These are phyloP conservation scores for Lolium multiflorum DNA, from an alignment of 176 grass and related monocot genomes.

Conservation along the genomic window DNA sequence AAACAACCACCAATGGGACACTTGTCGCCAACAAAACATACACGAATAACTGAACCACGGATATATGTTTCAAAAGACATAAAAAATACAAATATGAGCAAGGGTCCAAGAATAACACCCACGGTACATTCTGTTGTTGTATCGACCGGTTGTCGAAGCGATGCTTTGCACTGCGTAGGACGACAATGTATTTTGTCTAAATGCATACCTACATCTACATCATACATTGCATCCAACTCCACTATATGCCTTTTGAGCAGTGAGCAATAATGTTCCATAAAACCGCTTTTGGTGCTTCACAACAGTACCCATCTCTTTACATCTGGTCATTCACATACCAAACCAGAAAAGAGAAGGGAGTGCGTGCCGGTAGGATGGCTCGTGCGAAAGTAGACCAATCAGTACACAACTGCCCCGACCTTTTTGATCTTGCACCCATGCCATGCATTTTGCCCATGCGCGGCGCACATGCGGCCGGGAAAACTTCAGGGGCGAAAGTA, in stretches of 20 bases:
- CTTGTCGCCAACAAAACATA: too few species aligned
- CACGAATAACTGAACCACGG: too few species aligned
- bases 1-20: too few species aligned
- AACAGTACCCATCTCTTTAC: background rate
- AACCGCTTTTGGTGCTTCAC: background rate
- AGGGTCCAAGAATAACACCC: too few species aligned
- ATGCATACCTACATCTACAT: too few species aligned
- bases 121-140: too few species aligned
- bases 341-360: background rate
- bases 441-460: background rate
- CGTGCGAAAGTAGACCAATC: background rate
- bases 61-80: too few species aligned
- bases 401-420: background rate
- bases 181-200: too few species aligned
- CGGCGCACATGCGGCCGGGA: background rate
- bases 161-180: too few species aligned
- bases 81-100: too few species aligned
- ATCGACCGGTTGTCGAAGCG: too few species aligned
- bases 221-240: background rate
- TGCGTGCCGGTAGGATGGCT: background rate
- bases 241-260: background rate
- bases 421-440: background rate
- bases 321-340: background rate
- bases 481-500: slow-evolving; percentile 43
- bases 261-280: background rate